phyloP scores from a whole-genome alignment of 352 stramenopile genomes.

The Phytophthora fragariaefolia region DNA sequence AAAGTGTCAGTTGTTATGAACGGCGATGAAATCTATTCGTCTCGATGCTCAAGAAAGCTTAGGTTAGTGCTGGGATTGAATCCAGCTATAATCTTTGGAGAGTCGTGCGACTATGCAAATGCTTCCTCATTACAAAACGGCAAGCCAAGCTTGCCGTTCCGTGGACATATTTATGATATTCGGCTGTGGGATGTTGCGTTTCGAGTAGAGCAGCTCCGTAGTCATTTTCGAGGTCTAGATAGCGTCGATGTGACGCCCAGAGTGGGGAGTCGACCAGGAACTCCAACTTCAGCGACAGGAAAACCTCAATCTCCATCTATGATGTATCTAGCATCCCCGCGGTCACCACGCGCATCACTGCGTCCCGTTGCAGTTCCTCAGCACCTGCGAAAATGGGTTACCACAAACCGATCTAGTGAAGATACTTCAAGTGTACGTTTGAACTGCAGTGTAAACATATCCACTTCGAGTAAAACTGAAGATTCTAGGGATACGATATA shows the following conservation, averaged over 20 bases:
- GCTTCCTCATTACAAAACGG: neutral
- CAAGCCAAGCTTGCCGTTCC: slow-evolving; percentile 17
- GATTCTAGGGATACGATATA: slow-evolving; percentile 34
- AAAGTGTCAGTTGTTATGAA: slow-evolving; percentile 49
- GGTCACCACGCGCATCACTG: slow-evolving; percentile 44
- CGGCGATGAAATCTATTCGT: slow-evolving; percentile 35
- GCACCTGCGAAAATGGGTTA: slow-evolving; percentile 61
- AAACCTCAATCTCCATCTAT: slow-evolving; percentile 29
- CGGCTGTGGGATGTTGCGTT: slow-evolving; percentile 68
- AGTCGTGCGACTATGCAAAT: slow-evolving; percentile 3
- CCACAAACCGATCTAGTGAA: slow-evolving; percentile 54
- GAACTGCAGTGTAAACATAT: slow-evolving; percentile 32
- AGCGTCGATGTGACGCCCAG: slow-evolving; percentile 29
- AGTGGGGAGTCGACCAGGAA: slow-evolving; percentile 28
- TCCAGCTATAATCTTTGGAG: slow-evolving; percentile 22
- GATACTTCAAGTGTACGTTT: slow-evolving; percentile 50
- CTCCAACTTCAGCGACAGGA: slow-evolving; percentile 22
- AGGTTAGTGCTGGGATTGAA: slow-evolving; percentile 20
- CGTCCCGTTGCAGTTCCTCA: slow-evolving; percentile 37
- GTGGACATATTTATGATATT: slow-evolving; percentile 61
- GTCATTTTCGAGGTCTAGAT: slow-evolving; percentile 58
- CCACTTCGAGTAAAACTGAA: neutral
- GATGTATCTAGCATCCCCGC: slow-evolving; percentile 38
- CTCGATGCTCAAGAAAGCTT: slow-evolving; percentile 7
- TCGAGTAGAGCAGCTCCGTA: slow-evolving; percentile 59